These are phyloP conservation scores for Fusarium sp. DNA, from an alignment of 2,329 filamentous ascomycete species.

Conservation along the genomic window DNA sequence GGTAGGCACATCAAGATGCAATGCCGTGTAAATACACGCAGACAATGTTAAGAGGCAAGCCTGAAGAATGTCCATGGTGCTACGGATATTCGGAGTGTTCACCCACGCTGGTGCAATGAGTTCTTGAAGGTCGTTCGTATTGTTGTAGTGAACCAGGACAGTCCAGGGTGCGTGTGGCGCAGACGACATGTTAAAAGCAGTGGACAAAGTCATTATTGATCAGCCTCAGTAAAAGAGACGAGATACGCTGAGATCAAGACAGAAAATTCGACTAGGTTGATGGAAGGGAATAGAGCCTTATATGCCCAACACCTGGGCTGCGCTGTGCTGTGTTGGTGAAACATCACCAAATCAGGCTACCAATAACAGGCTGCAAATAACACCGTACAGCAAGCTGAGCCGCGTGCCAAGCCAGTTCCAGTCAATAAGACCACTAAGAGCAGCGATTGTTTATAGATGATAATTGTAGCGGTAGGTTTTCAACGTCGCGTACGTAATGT, in stretches of 20 bases:
- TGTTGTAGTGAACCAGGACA: not conserved
- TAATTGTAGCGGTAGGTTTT: no score
- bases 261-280: not conserved
- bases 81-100: constrained; percentile 6
- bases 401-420: not conserved
- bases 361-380: not conserved
- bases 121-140: not conserved
- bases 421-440: not conserved
- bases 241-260: not conserved
- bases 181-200: not conserved
- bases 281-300: no score
- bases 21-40: constrained; percentile 56
- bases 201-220: not conserved
- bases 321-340: not conserved
- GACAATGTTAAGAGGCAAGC: constrained; percentile 55
- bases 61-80: constrained; percentile 49
- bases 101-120: not conserved
- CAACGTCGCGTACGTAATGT: no score
- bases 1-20: constrained; percentile 57
- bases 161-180: not conserved
- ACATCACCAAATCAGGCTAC: not conserved
- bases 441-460: not conserved
- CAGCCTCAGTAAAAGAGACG: no score
- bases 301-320: no score
- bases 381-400: not conserved